A percentile compares a stretch with the other conserved stretches of the same genome.
Conservation (phyloP, 2,329 filamentous ascomycete species). For the Fusarium sp. region DNA sequence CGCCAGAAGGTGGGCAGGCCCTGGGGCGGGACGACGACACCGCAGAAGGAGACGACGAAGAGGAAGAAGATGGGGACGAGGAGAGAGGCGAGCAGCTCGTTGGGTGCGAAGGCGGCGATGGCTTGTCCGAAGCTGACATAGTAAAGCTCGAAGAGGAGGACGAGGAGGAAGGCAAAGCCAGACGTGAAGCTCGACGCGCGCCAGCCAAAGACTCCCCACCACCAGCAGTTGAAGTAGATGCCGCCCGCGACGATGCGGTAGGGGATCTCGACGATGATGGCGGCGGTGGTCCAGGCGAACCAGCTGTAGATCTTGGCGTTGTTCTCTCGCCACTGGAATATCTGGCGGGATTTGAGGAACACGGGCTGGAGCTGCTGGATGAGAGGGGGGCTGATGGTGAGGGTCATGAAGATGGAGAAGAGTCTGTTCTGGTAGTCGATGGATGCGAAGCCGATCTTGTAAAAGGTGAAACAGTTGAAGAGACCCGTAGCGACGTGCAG, state of each 20-base stretch:
- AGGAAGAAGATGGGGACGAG: slow-evolving; percentile 78
- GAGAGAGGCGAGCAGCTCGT: slow-evolving; percentile 74
- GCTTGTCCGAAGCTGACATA: slow-evolving; percentile 75
- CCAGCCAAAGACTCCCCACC: slow-evolving; percentile 64
- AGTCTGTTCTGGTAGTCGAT: slow-evolving; percentile 78
- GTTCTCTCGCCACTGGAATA: slow-evolving; percentile 79
- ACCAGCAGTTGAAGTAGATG: slow-evolving; percentile 66
- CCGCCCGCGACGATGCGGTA: slow-evolving; percentile 75
- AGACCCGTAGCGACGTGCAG: slow-evolving; percentile 72
- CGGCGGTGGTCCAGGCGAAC: slow-evolving; percentile 75
- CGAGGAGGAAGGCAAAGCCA: slow-evolving; percentile 72
- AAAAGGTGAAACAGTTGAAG: slow-evolving; percentile 80
- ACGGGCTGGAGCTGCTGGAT: slow-evolving; percentile 83
- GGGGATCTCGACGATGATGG: slow-evolving; percentile 76
- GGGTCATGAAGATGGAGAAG: slow-evolving; percentile 81
- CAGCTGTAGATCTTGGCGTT: slow-evolving; percentile 86
- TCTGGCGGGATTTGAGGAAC: slow-evolving; percentile 72
- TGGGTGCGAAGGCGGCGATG: slow-evolving; percentile 75
- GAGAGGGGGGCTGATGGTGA: slow-evolving; percentile 79
- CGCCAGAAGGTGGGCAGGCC: slow-evolving; percentile 74
- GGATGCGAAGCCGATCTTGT: slow-evolving; percentile 66
- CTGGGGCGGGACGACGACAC: slow-evolving; percentile 73
- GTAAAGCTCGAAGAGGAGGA: slow-evolving; percentile 75
- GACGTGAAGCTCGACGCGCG: slow-evolving; percentile 65
- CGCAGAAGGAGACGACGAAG: slow-evolving; percentile 78